These are phyloP conservation scores for Polychaeton citri DNA, from an alignment of 2,329 filamentous ascomycete genomes.

Conservation along the genomic window DNA sequence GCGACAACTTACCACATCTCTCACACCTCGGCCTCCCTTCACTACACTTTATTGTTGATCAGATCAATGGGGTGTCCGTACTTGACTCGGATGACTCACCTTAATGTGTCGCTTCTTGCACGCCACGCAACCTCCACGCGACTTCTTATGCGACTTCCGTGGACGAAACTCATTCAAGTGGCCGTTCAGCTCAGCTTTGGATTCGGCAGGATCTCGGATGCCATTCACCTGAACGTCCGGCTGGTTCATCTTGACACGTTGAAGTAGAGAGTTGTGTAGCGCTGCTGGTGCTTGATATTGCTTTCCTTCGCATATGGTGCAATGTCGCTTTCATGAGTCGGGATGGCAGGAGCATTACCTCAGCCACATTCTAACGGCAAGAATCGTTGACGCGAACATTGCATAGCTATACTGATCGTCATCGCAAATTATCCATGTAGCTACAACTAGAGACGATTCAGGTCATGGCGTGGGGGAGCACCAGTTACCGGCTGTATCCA, in stretches of 20 bases:
- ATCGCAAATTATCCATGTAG: not conserved
- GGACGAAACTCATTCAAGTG: not conserved
- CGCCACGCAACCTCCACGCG: conserved; percentile 4
- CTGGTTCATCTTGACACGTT: too few species aligned
- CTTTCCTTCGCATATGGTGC: not conserved
- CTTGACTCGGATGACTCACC: conserved; percentile 1
- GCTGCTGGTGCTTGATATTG: not conserved
- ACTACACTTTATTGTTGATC: conserved; percentile 4
- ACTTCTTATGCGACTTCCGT: conserved; percentile 6
- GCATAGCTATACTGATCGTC: not conserved
- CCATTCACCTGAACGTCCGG: not conserved
- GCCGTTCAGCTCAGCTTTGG: too few species aligned
- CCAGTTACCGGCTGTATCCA: too few species aligned
- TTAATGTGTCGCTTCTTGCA: conserved; percentile 8
- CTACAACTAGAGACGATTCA: not conserved
- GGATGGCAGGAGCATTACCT: not conserved
- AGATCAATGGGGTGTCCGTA: not conserved
- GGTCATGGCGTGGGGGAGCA: too few species aligned
- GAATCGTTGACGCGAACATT: not conserved
- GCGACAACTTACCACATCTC: conserved; percentile 4
- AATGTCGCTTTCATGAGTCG: not conserved
- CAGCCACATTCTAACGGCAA: not conserved
- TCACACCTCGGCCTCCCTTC: conserved; percentile 5
- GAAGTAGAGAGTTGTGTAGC: too few species aligned
- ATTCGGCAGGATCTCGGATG: too few species aligned